Percentiles rank a stretch among this genome's conserved stretches.
Conservation (phyloP, 768 basidiomycete genomes). For the Lyophyllum atratum region DNA sequence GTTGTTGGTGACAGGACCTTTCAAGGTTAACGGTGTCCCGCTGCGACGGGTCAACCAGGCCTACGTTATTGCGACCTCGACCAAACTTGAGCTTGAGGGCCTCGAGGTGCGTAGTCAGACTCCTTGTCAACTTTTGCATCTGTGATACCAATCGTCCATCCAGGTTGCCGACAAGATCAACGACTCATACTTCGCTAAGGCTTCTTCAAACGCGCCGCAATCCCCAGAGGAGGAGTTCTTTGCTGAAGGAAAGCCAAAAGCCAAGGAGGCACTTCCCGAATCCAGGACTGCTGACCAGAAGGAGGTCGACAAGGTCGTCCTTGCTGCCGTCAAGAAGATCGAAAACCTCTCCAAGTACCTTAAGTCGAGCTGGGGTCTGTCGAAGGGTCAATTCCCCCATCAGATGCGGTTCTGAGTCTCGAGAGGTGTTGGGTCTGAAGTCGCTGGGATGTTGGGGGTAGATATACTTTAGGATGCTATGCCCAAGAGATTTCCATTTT, state of each 20-base stretch:
- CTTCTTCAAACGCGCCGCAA: conserved; percentile 61
- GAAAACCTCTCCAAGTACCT: conserved; percentile 93
- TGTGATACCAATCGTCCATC: background rate
- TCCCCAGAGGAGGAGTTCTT: conserved; percentile 99
- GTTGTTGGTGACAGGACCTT: conserved; percentile 95
- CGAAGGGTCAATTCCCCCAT: conserved; percentile 97
- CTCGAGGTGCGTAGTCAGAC: conserved; percentile 59
- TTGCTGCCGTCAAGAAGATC: conserved; percentile 87
- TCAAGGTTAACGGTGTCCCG: conserved; percentile 98
- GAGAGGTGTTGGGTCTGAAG: conserved; percentile 17
- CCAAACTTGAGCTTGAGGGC: conserved; percentile 79
- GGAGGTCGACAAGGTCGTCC: conserved; percentile 74
- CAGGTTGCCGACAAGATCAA: conserved; percentile 89
- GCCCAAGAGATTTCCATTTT: conserved; percentile 38
- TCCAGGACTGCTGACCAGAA: conserved; percentile 92
- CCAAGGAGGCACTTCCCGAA: conserved; percentile 83
- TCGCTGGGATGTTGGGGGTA: conserved; percentile 14
- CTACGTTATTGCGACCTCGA: conserved; percentile 98
- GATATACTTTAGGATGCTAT: conserved; percentile 30
- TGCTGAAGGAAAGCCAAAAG: conserved; percentile 88
- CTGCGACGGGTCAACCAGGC: conserved; percentile 98
- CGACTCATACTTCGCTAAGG: conserved; percentile 93
- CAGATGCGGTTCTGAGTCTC: conserved; percentile 81
- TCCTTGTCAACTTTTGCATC: background rate
- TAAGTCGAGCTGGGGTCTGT: conserved; percentile 88